phyloP scores from a whole-genome alignment of 2,329 filamentous ascomycete species.

The Cytospora chrysosperma region DNA sequence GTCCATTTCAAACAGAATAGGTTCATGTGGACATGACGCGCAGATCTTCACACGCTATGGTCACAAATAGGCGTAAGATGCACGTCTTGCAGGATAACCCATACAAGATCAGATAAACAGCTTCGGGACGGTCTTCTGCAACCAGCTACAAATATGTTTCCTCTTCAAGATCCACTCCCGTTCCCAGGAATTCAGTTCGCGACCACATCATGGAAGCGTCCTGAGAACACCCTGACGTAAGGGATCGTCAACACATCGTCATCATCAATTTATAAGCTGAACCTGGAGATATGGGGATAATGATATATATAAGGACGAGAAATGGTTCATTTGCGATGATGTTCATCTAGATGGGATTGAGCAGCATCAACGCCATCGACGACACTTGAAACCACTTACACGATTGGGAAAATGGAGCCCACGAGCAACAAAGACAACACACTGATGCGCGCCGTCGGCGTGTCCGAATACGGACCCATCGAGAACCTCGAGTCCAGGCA shows the following conservation, averaged over 20 bases:
- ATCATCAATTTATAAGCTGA: background rate
- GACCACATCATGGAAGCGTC: background rate
- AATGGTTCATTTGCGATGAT: background rate
- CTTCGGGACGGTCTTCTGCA: background rate
- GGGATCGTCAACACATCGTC: constrained; percentile 6
- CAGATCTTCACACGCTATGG: background rate
- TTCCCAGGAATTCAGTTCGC: background rate
- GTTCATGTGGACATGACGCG: background rate
- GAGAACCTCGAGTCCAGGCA: constrained; percentile 26
- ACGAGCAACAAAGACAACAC: background rate
- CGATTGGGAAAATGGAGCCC: background rate
- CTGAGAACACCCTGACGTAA: background rate
- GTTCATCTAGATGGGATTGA: background rate
- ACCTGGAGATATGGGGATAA: background rate
- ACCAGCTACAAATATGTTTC: background rate
- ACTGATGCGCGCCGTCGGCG: constrained; percentile 29
- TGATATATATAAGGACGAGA: background rate
- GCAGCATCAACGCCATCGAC: background rate
- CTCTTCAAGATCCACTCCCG: too few species aligned
- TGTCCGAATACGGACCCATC: constrained; percentile 27
- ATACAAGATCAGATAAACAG: background rate
- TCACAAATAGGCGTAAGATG: background rate
- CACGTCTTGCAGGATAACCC: background rate
- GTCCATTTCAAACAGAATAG: too few species aligned
- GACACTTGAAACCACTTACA: background rate